phyloP scores from a whole-genome alignment of 345 rosid genomes.

The Cardamine resedifolia region DNA sequence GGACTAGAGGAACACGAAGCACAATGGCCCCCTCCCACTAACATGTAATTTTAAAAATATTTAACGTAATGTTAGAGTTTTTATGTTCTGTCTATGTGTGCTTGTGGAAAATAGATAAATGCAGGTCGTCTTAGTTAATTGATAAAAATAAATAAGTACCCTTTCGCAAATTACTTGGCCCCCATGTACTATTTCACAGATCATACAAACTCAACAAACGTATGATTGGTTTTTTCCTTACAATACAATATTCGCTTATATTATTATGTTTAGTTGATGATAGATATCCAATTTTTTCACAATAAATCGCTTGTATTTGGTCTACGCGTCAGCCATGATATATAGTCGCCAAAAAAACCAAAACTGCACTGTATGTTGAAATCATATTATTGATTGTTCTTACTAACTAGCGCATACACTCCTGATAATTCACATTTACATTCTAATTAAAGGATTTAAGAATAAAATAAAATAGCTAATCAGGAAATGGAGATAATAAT shows the following conservation, averaged over 20 bases:
- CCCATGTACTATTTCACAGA: conserved; percentile 28
- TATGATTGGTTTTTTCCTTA: not conserved
- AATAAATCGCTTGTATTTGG: not conserved
- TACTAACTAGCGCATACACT: not conserved
- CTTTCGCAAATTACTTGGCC: conserved; percentile 29
- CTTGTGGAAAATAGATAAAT: conserved; percentile 18
- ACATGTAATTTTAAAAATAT: conserved; percentile 9
- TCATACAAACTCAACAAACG: conserved; percentile 29
- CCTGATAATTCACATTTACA: not conserved
- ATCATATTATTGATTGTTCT: not conserved
- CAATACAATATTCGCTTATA: not conserved
- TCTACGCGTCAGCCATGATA: not conserved
- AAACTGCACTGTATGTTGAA: not conserved
- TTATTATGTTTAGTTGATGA: not conserved
- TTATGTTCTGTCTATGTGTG: conserved; percentile 5
- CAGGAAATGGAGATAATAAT: not conserved
- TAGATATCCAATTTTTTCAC: not conserved
- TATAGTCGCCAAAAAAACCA: not conserved
- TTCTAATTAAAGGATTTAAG: not conserved
- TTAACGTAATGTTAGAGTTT: not conserved
- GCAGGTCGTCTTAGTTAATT: conserved; percentile 15
- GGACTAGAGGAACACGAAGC: conserved; percentile 18
- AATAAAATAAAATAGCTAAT: not conserved
- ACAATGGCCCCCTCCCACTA: conserved; percentile 38
- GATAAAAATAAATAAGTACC: not conserved